Percentiles rank a stretch among this genome's conserved stretches.
Evolutionary conservation across 1,139 yeast species (phyloP).

Genomic region (Sugiyamaella neomexicana): DNA sequence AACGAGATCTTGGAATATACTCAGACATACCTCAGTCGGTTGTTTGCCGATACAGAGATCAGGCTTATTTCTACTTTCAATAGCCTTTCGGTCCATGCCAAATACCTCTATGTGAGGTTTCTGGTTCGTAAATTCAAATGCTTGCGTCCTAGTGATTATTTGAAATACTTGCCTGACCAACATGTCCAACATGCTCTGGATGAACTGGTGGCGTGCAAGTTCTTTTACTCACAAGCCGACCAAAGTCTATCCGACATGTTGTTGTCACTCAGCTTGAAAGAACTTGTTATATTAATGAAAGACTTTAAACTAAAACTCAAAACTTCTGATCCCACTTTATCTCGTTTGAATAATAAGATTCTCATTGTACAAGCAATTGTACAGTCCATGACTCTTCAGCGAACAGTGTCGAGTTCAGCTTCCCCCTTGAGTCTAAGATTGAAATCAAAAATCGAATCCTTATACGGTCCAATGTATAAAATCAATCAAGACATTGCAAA

Average conservation of each 20-base stretch:
- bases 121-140: constrained; percentile 21
- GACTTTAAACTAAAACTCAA: constrained; percentile 9
- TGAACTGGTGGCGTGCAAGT: constrained; percentile 6
- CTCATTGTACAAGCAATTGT: constrained; percentile 6
- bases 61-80: constrained; percentile 5
- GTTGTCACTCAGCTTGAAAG: constrained; percentile 7
- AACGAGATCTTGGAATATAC: constrained; percentile 8
- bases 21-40: background rate
- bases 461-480: constrained; percentile 17
- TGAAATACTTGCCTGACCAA: constrained; percentile 15
- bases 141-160: constrained; percentile 17
- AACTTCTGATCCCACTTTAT: constrained; percentile 2
- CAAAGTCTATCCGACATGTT: constrained; percentile 13
- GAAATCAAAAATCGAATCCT: constrained; percentile 7
- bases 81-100: constrained; percentile 5
- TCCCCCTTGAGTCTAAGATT: constrained; percentile 14
- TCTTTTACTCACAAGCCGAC: background rate
- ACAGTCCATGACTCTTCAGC: constrained; percentile 6
- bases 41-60: constrained; percentile 16
- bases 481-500: constrained; percentile 17
- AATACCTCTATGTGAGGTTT: constrained; percentile 21
- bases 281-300: constrained; percentile 12
- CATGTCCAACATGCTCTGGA: constrained; percentile 8
- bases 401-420: constrained; percentile 4
- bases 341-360: constrained; percentile 6